A percentile compares a stretch with the other conserved stretches of the same genome.
Conservation (phyloP, 352 stramenopile species). For the Phytophthora citrophthora region DNA sequence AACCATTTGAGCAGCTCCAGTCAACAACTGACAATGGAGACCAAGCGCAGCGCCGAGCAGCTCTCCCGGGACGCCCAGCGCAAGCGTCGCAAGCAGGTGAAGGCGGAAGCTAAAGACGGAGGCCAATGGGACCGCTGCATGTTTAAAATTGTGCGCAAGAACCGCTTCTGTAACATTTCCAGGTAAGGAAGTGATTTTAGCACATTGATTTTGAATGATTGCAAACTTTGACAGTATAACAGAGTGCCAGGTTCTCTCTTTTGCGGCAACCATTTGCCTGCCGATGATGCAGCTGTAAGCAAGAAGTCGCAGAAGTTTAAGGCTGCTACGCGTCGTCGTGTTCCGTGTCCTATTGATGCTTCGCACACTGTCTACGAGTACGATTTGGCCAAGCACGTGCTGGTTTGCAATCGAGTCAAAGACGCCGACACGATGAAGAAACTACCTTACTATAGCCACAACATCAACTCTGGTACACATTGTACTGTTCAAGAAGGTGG, state of each 20-base stretch:
- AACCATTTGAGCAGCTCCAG: constrained; percentile 14
- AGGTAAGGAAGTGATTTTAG: constrained; percentile 40
- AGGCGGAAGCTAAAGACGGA: constrained; percentile 48
- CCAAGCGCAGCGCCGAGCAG: constrained; percentile 42
- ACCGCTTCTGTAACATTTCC: constrained; percentile 83
- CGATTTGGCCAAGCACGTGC: constrained; percentile 80
- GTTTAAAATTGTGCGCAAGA: constrained; percentile 81
- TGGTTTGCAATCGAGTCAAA: constrained; percentile 83
- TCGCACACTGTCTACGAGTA: constrained; percentile 81
- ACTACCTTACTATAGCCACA: constrained; percentile 75
- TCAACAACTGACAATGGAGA: constrained; percentile 19
- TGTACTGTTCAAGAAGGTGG: constrained; percentile 6
- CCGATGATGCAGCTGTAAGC: constrained; percentile 37
- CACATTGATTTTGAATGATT: constrained; percentile 27
- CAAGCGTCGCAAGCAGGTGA: constrained; percentile 76
- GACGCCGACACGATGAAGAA: constrained; percentile 61
- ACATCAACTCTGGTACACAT: constrained; percentile 82
- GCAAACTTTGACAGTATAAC: constrained; percentile 18
- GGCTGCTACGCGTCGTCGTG: constrained; percentile 49
- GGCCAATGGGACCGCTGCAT: constrained; percentile 82
- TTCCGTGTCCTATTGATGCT: constrained; percentile 77
- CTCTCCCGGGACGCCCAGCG: constrained; percentile 31
- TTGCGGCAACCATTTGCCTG: constrained; percentile 80
- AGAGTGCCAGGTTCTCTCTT: constrained; percentile 67
- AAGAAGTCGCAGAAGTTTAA: constrained; percentile 80